These are phyloP conservation scores for Saccharomyces hybrid DNA, from an alignment of 1,139 yeast genomes.

Conservation along the genomic window DNA sequence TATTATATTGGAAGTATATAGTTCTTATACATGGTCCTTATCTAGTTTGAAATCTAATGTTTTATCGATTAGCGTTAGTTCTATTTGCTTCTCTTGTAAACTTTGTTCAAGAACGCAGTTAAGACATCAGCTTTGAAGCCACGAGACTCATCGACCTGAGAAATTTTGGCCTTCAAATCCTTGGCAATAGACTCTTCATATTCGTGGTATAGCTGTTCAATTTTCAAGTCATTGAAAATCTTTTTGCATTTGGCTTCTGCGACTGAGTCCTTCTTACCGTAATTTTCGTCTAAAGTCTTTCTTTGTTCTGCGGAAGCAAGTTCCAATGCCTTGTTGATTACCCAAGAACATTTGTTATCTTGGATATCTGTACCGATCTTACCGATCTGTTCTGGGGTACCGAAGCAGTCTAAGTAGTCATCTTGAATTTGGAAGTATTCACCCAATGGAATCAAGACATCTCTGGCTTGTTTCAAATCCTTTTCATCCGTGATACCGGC, in stretches of 20 bases:
- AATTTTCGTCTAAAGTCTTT: slow-evolving; percentile 70
- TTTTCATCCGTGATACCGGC: slow-evolving; percentile 63
- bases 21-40: neutral
- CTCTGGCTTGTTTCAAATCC: slow-evolving; percentile 83
- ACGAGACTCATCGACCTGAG: slow-evolving; percentile 71
- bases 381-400: slow-evolving; percentile 95
- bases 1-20: neutral
- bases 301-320: slow-evolving; percentile 78
- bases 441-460: slow-evolving; percentile 87
- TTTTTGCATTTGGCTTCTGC: slow-evolving; percentile 67
- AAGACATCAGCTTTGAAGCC: slow-evolving; percentile 87
- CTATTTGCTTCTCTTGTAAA: slow-evolving; percentile 85
- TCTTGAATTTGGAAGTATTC: slow-evolving; percentile 99
- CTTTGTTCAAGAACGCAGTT: slow-evolving; percentile 75
- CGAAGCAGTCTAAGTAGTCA: slow-evolving; percentile 93
- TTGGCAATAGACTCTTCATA: slow-evolving; percentile 76
- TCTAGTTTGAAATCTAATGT: neutral
- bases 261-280: slow-evolving; percentile 71
- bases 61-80: neutral
- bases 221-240: slow-evolving; percentile 64
- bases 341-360: slow-evolving; percentile 98
- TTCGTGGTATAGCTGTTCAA: slow-evolving; percentile 61
- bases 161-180: slow-evolving; percentile 58
- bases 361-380: slow-evolving; percentile 97
- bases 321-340: slow-evolving; percentile 84